Conservation (phyloP, 2,329 filamentous ascomycete genomes). For the Cladosporium sp. region DNA sequence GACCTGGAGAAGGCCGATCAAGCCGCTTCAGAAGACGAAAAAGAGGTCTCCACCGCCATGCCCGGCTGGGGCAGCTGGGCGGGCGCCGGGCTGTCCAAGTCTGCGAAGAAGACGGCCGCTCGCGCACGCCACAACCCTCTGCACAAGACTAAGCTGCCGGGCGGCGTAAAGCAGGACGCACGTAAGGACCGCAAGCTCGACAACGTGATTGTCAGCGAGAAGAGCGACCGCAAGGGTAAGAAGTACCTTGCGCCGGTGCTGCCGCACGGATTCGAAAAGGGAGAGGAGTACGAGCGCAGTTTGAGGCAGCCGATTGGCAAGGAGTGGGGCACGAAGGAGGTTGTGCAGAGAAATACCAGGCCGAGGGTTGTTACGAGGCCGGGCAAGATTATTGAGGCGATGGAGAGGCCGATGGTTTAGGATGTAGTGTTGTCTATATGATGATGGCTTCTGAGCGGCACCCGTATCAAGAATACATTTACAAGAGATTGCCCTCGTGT, state of each 20-base stretch:
- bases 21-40: conserved; percentile 71
- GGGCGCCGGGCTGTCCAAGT: conserved; percentile 71
- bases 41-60: conserved; percentile 74
- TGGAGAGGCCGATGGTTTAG: conserved; percentile 66
- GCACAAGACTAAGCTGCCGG: conserved; percentile 48
- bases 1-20: conserved; percentile 68
- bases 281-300: conserved; percentile 83
- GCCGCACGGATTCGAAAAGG: conserved; percentile 83
- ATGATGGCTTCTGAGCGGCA: neutral
- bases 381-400: conserved; percentile 71
- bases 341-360: conserved; percentile 83
- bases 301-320: conserved; percentile 81
- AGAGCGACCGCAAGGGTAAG: conserved; percentile 80
- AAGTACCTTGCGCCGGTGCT: conserved; percentile 80
- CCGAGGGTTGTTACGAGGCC: conserved; percentile 86
- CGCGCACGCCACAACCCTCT: conserved; percentile 47
- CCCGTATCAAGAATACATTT: no score
- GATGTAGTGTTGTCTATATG: neutral
- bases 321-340: conserved; percentile 95
- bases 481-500: no score
- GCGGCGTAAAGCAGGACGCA: conserved; percentile 69
- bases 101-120: conserved; percentile 58
- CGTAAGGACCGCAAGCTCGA: conserved; percentile 66
- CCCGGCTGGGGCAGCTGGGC: conserved; percentile 94
- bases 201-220: conserved; percentile 88